Conservation (phyloP, 768 basidiomycete species). For the Boletus speciosus region DNA sequence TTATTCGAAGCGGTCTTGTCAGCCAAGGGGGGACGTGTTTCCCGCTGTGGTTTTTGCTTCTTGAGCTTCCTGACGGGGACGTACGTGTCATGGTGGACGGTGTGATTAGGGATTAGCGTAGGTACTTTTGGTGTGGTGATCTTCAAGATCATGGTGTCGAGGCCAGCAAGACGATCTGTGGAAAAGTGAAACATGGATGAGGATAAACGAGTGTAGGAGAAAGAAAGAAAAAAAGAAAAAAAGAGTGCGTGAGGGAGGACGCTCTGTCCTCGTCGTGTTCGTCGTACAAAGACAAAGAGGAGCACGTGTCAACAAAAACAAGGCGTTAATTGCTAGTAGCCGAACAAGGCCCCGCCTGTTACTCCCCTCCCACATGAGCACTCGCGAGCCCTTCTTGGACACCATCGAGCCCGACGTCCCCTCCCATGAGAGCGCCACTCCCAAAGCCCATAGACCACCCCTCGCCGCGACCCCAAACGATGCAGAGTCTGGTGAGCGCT, state of each 20-base stretch:
- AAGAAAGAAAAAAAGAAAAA: not conserved
- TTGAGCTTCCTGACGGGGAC: slow-evolving; percentile 22
- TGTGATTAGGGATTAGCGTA: slow-evolving; percentile 25
- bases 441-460: slow-evolving; percentile 33
- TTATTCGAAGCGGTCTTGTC: slow-evolving; percentile 31
- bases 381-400: slow-evolving; percentile 61
- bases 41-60: slow-evolving; percentile 19
- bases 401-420: slow-evolving; percentile 90
- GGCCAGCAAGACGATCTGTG: slow-evolving; percentile 41
- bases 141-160: slow-evolving; percentile 38
- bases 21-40: slow-evolving; percentile 30
- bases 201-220: slow-evolving; percentile 12
- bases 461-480: slow-evolving; percentile 59
- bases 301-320: slow-evolving; percentile 13
- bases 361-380: slow-evolving; percentile 43
- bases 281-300: slow-evolving; percentile 9
- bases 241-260: not conserved
- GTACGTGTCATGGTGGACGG: slow-evolving; percentile 15
- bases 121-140: slow-evolving; percentile 30
- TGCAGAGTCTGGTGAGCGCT: slow-evolving; percentile 65
- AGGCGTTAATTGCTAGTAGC: not conserved
- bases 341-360: not conserved
- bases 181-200: slow-evolving; percentile 35
- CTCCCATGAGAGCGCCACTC: slow-evolving; percentile 37
- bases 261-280: slow-evolving; percentile 13